Evolutionary conservation across 2,329 filamentous ascomycete species (phyloP).

Genomic region (Coniochaeta sp.): DNA sequence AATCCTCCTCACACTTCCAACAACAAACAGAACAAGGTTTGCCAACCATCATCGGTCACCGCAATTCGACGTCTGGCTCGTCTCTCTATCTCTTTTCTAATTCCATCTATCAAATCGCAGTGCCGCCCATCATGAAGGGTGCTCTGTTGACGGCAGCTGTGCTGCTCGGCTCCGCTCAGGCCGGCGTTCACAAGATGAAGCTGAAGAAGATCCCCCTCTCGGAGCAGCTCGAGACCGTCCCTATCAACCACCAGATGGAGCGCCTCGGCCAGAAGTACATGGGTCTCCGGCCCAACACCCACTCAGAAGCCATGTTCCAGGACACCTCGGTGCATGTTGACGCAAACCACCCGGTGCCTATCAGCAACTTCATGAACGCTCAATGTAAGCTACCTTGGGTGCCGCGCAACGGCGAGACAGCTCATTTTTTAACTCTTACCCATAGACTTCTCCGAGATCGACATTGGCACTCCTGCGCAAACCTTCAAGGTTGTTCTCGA

Average conservation of each 20-base stretch:
- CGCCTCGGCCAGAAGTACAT: constrained; percentile 95
- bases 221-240: constrained; percentile 77
- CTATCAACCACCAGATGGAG: constrained; percentile 73
- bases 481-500: constrained; percentile 97
- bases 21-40: neutral
- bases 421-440: constrained; percentile 1
- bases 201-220: constrained; percentile 91
- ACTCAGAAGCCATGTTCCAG: constrained; percentile 73
- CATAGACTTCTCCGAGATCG: constrained; percentile 92
- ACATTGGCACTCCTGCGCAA: constrained; percentile 85
- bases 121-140: constrained; percentile 69
- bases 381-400: constrained; percentile 67
- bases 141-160: constrained; percentile 69
- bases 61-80: neutral
- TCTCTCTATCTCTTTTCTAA: neutral
- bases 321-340: constrained; percentile 59
- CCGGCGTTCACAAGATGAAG: constrained; percentile 88
- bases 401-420: neutral
- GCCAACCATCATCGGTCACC: neutral
- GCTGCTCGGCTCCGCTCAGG: constrained; percentile 76
- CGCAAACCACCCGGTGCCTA: constrained; percentile 70
- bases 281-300: constrained; percentile 63
- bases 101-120: constrained; percentile 1
- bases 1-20: neutral
- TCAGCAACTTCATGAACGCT: constrained; percentile 97